phyloP scores from a whole-genome alignment of 2,329 filamentous ascomycete genomes.

The Ophiobolus disseminans region DNA sequence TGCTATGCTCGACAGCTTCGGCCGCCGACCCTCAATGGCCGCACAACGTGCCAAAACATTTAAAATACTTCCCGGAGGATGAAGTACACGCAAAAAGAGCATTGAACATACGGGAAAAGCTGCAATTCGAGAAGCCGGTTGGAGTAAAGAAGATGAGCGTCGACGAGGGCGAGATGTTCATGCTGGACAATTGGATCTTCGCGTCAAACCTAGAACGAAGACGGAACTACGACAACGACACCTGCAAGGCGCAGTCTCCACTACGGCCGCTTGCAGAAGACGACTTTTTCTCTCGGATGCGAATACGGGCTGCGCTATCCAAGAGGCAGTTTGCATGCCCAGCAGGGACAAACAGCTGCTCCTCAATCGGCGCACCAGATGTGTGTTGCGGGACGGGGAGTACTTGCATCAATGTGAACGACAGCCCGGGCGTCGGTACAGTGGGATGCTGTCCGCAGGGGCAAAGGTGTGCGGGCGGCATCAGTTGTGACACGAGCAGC shows the following conservation, averaged over 20 bases:
- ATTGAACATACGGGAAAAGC: constrained; percentile 49
- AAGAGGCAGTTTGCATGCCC: constrained; percentile 72
- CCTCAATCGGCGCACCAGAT: constrained; percentile 68
- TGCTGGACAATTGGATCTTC: constrained; percentile 68
- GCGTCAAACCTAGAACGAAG: constrained; percentile 34
- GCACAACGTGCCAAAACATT: constrained; percentile 54
- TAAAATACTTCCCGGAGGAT: constrained; percentile 58
- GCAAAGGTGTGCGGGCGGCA: constrained; percentile 66
- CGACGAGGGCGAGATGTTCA: constrained; percentile 76
- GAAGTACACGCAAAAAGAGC: constrained; percentile 52
- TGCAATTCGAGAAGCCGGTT: constrained; percentile 58
- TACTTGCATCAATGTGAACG: constrained; percentile 62
- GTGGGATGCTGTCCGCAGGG: constrained; percentile 79
- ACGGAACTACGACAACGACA: constrained; percentile 24
- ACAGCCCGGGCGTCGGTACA: constrained; percentile 66
- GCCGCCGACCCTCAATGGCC: constrained; percentile 52
- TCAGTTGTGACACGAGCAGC: constrained; percentile 65
- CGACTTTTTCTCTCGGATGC: constrained; percentile 48
- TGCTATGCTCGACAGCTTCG: constrained; percentile 33
- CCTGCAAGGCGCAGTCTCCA: constrained; percentile 31
- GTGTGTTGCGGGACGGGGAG: constrained; percentile 75
- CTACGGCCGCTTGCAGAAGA: constrained; percentile 35
- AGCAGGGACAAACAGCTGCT: constrained; percentile 69
- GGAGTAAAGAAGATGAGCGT: constrained; percentile 75
- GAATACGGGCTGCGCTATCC: constrained; percentile 48